These are phyloP conservation scores for Ustilago esculenta DNA, from an alignment of 1,284 basidiomycete genomes.

Conservation along the genomic window DNA sequence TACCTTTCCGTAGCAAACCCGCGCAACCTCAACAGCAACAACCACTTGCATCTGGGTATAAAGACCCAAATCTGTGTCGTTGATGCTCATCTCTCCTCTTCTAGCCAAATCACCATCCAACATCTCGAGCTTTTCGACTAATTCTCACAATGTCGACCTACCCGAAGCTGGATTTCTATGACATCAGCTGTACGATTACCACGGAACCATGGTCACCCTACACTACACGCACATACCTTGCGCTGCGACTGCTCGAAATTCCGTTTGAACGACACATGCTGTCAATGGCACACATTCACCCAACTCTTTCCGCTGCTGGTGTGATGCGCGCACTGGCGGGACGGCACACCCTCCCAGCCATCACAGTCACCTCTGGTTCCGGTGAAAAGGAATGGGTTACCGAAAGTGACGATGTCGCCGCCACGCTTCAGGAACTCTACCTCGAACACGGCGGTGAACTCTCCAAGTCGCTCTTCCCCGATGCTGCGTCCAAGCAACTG, in stretches of 20 bases:
- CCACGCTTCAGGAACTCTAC: constrained; percentile 17
- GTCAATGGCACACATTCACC: constrained; percentile 16
- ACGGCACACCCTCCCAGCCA: constrained; percentile 19
- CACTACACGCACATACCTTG: constrained; percentile 29
- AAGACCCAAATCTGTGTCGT: too few relatives aligned
- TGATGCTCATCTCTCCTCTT: too few relatives aligned
- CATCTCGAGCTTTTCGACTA: neutral
- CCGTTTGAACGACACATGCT: constrained; percentile 17
- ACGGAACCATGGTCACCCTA: constrained; percentile 34
- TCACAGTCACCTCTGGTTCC: constrained; percentile 12
- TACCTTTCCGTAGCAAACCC: too few relatives aligned
- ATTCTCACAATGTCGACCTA: constrained; percentile 12
- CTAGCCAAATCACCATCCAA: neutral
- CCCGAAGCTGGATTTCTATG: constrained; percentile 29
- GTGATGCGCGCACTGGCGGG: neutral
- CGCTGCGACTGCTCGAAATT: constrained; percentile 29
- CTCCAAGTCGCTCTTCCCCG: constrained; percentile 20
- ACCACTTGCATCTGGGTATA: too few relatives aligned
- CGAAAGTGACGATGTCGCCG: constrained; percentile 24
- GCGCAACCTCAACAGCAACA: too few relatives aligned
- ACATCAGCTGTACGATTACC: constrained; percentile 25
- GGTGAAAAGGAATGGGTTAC: constrained; percentile 16
- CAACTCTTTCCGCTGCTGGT: constrained; percentile 2
- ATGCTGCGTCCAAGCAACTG: neutral
- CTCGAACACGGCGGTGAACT: constrained; percentile 13